Evolutionary conservation across 2,329 filamentous ascomycete species (phyloP), one percentile per base, ranked within the genome.

Genomic region (Taxawa tesnikishii): DNA sequence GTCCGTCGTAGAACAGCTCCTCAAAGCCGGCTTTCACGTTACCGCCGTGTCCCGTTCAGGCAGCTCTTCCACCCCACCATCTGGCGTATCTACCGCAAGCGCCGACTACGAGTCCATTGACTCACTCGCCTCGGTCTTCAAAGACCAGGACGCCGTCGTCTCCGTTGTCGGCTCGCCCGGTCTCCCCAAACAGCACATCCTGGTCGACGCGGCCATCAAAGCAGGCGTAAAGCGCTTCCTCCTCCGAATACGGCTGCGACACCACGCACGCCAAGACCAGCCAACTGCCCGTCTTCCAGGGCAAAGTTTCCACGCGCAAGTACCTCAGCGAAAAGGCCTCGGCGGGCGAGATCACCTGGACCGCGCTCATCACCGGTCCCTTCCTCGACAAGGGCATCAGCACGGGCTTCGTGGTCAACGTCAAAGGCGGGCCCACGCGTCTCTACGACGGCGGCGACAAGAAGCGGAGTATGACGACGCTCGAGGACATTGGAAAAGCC

Each of bases 221-320:
- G 56, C 55, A 6, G 53, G 55, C 6, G 58, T 62, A 3, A 47
- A 43, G 28, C 50, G 55, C 11, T 56, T 61, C 41, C 50, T 64
- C 16, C 59, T 47, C 53, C 16, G 60, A 63, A 34, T 64, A 59
- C 38, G 57, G 55, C 31, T 42, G 47, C 19, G 51, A 62, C 33
- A 50, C 53, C n/a, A 32, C 30, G 14, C 55, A 59, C 37, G 40
- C 46, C 0, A 43, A 46, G 2, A 43, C 48, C 1, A 33, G 41
- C 4, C 37, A 31, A 2, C 34, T 62, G 14, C 59, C 59, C 0
- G 51, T 59, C 5, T 62, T 51, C 37, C 40, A 40, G 6, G 41
- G 38, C 15, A 63, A 63, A 37, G 47, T 50, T 9, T 38, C 44
- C 25, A 50, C 51, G 25, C 43, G 52, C 8, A 41, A 55, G 17